Evolutionary conservation across 805 yeast species (phyloP).

Genomic region (Ogataea trehaloabstinens): DNA sequence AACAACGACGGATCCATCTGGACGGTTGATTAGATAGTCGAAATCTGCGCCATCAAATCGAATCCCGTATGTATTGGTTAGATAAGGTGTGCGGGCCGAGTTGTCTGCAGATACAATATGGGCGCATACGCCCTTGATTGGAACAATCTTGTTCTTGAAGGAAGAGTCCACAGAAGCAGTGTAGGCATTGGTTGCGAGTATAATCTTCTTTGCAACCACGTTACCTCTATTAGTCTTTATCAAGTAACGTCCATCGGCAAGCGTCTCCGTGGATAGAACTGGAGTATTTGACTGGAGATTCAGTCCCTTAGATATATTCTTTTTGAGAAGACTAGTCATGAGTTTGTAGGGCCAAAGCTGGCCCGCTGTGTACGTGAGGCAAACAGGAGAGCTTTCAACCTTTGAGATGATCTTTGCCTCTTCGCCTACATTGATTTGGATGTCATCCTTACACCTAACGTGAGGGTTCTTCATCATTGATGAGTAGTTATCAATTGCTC

Average conservation of each 20-base stretch:
- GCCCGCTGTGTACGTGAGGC: conserved; percentile 38
- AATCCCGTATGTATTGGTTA: conserved; percentile 33
- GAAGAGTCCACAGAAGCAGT: conserved; percentile 20
- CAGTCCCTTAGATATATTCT: conserved; percentile 33
- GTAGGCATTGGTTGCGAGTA: conserved; percentile 36
- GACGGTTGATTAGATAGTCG: conserved; percentile 34
- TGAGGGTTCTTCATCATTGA: conserved; percentile 24
- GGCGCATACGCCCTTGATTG: conserved; percentile 34
- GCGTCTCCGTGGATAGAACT: conserved; percentile 26
- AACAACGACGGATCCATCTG: conserved; percentile 38
- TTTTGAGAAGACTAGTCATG: conserved; percentile 32
- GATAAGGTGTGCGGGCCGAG: conserved; percentile 24
- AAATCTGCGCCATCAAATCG: conserved; percentile 11
- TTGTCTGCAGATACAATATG: conserved; percentile 23
- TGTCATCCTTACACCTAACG: conserved; percentile 24
- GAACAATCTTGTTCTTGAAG: conserved; percentile 28
- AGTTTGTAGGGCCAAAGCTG: conserved; percentile 44
- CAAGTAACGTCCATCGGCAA: conserved; percentile 27
- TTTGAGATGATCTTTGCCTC: conserved; percentile 28
- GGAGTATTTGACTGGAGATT: conserved; percentile 41
- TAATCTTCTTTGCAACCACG: conserved; percentile 31
- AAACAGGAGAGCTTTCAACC: conserved; percentile 24
- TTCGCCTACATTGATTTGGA: conserved; percentile 32
- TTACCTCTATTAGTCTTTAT: conserved; percentile 27
- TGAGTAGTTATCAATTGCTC: conserved; percentile 8